Percentiles rank a stretch among this genome's conserved stretches.
phyloP scores from a whole-genome alignment of 306 rosid species.

The Vigna hirtella region DNA sequence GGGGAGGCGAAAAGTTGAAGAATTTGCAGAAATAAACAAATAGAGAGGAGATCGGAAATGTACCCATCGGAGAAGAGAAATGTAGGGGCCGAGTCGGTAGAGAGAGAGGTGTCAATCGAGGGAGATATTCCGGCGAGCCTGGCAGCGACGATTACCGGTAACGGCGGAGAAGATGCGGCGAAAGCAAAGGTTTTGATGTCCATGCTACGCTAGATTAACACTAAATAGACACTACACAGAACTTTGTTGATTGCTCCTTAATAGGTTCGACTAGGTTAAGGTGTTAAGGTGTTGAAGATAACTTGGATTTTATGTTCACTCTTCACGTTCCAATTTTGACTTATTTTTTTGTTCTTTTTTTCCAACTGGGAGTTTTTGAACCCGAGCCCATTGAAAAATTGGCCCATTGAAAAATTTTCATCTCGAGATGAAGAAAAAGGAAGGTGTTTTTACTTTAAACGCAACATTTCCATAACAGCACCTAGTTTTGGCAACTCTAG shows the following conservation, averaged over 20 bases:
- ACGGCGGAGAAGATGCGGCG: constrained; percentile 69
- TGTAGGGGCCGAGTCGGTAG: constrained; percentile 63
- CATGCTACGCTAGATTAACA: constrained; percentile 48
- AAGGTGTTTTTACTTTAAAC: not conserved
- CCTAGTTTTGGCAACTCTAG: not conserved
- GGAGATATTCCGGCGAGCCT: constrained; percentile 64
- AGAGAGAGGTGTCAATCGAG: constrained; percentile 57
- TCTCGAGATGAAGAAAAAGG: not conserved
- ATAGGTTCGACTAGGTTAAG: constrained; percentile 2
- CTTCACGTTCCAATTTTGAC: not conserved
- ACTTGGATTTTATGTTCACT: not conserved
- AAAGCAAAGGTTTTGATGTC: constrained; percentile 63
- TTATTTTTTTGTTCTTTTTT: not conserved
- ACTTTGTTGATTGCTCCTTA: not conserved
- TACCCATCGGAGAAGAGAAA: constrained; percentile 76
- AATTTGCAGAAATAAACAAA: not conserved
- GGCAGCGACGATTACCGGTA: constrained; percentile 72
- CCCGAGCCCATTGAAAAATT: not conserved
- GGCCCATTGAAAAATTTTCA: not conserved
- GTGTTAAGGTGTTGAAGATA: not conserved
- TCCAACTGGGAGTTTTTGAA: not conserved
- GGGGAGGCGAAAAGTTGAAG: not conserved
- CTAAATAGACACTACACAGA: not conserved
- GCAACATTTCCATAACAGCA: not conserved
- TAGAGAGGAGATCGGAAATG: not conserved